Evolutionary conservation across 495 filamentous ascomycete species (phyloP), one percentile per base, ranked within the genome.

Genomic region (Penicillium cinerascens): DNA sequence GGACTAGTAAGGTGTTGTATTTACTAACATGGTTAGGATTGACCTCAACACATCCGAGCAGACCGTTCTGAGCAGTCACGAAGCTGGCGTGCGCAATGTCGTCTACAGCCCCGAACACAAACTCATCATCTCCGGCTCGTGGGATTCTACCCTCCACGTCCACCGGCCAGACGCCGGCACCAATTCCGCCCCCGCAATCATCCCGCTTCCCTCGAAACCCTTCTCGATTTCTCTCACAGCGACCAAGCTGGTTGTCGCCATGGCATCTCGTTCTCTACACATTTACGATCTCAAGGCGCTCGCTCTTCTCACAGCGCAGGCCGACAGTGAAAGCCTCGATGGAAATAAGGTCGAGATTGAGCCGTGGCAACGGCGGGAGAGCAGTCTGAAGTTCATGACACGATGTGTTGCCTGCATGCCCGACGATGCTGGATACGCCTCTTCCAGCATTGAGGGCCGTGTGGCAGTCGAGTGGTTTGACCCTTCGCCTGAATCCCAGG

Each of bases 401-500:
- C 82, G 93, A 44, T 87, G 87, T 39, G 87, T 97, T 1, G 83
- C 89, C n/a, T 96, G 92, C 70, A 98, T 97, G 93, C 92, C 93
- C 8, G 89, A 89, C 54, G 92, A 95, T 60, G 87, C 83, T 5
- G 93, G 93, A 0, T 98, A 96, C 68, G 91, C 92, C 5, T 89
- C 84, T 0, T 85, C 81, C 17, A 87, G 82, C 54, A 97, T 98
- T 65, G 93, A 98, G 63, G 93, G 93, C 13, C 82, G 93, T 56
- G 88, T 97, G 0, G 92, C 91, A 0, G 93, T 98, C 1, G 93
- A 98, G 64, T 97, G 92, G 88, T 97, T 97, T 72, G 93, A 97
- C 63, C 86, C 92, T 11, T 87, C 82, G 7, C 75, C 83, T 26
- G 84, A 88, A 61, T 91, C 88, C 4, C 90, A 97, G 68, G 86